Base-by-base conservation (phyloP, 495 filamentous ascomycete species). In the Delitschia confertaspora region DNA sequence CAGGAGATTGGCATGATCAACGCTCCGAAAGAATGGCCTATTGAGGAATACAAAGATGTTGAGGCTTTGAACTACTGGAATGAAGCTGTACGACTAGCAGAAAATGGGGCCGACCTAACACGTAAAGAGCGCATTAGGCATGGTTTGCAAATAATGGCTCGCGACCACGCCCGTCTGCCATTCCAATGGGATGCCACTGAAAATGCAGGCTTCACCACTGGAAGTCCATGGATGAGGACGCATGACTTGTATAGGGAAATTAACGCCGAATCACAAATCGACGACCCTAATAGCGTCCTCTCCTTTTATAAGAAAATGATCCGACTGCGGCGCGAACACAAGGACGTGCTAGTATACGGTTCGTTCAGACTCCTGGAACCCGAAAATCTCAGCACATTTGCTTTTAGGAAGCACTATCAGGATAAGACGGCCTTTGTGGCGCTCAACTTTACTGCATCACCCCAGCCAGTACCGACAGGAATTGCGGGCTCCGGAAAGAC, bases 181-280 rank as follows among this genome's bases (percentile, higher is more conserved):
- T 76, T 83, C 68, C 76, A 76, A 37, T 83, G 78, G 79, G 61
- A 72, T 47, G 57, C 42, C 3, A 60, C 62, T 0, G 49, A 56
- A 0, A 69, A 82, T 45, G 74, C 65, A 0, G 79, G 79, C 3
- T 81, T 81, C 37, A 61, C 67, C 1, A 64, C 60, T 10, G 70
- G 66, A 14, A 71, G 68, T 43, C 74, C 77, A 2, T 81, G 77
- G 77, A 80, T 80, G 75, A 69, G 73, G 2, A 67, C 74, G 21
- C 72, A 79, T 59, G 68, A 74, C 11, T 58, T 74, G 45, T 74
- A 72, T 42, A 38, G 24, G 2, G 49, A 58, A 6, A 57, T 69
- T 59, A 81, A 80, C 39, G 75, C 69, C 22, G 68, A 67, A 17
- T 59, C 59, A 1, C 70, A 78, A 46, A 58, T 65, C 33, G 55